Percentiles rank a stretch among this genome's conserved stretches.
Evolutionary conservation across 2,329 filamentous ascomycete species (phyloP).

Genomic region (Fusarium circinatum): DNA sequence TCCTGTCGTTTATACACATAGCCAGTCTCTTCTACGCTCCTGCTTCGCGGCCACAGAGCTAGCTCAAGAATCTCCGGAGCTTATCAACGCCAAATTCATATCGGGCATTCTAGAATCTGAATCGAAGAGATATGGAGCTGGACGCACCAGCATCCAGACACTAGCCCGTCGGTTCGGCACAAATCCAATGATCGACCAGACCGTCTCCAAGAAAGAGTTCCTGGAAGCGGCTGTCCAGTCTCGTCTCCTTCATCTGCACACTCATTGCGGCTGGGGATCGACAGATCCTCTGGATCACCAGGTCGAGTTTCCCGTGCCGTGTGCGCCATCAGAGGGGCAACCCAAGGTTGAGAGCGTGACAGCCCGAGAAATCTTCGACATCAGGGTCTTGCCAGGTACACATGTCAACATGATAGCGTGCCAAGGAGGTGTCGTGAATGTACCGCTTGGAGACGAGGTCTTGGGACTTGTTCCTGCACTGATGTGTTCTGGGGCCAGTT

Average conservation of each 20-base stretch:
- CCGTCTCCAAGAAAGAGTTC: background rate
- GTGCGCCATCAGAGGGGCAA: no score
- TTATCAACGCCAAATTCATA: background rate
- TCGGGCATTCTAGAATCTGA: background rate
- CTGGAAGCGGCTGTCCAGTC: rapidly evolving
- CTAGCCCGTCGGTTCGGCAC: background rate
- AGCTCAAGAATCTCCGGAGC: rapidly evolving
- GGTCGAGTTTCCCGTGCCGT: background rate
- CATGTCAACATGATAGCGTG: background rate
- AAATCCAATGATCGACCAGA: background rate
- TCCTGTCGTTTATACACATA: background rate
- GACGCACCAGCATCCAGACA: background rate
- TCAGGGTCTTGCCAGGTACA: background rate
- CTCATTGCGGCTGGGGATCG: background rate
- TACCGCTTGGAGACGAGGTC: background rate
- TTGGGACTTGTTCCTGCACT: background rate
- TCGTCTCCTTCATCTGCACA: background rate
- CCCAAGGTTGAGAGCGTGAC: background rate
- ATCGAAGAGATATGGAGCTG: background rate
- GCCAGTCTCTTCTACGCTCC: background rate
- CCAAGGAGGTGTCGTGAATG: background rate
- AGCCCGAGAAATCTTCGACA: background rate
- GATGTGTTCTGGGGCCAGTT: background rate
- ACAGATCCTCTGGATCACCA: background rate
- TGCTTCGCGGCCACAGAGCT: background rate